Base-by-base conservation (phyloP, 768 basidiomycete genomes). In the Collybiopsis confluens region DNA sequence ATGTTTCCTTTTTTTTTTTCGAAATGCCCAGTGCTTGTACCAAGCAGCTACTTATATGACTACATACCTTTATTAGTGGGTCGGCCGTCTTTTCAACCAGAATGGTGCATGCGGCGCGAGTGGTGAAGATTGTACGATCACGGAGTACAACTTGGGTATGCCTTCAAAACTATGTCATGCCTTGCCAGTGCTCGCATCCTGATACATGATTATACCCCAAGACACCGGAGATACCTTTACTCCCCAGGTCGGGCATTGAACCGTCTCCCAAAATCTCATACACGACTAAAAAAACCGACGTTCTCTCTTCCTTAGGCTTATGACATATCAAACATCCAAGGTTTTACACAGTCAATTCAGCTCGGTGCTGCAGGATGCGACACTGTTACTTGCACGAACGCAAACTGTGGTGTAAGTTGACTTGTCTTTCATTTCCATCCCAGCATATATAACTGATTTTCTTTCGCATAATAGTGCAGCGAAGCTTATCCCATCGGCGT, bases 261-360 rank as follows among this genome's bases (percentile, higher is more conserved):
- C n/a, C n/a, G n/a, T n/a, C n/a, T n/a, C n/a, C n/a, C n/a, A n/a
- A n/a, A n/a, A n/a, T n/a, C n/a, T n/a, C n/a, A n/a, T n/a, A n/a
- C n/a, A n/a, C n/a, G n/a, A n/a, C n/a, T n/a, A n/a, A n/a, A n/a
- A n/a, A n/a, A n/a, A n/a, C n/a, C n/a, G n/a, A n/a, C n/a, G n/a
- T n/a, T n/a, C n/a, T n/a, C n/a, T n/a, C n/a, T n/a, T n/a, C n/a
- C n/a, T n/a, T 13, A 33, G 62, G 68, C 71, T 10, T 74, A 75
- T 56, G 73, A 75, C 52, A 71, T 75, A 21, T 74, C 73, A 36
- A 75, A 74, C 58, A 73, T 75, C 52, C 72, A 66, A 59, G 73
- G 72, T 5, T 75, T 73, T 60, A 73, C 72, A 2, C 70, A 73
- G 54, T 69, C 69, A 8, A 65, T 73, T 18, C 46, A 59, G 23